Evolutionary conservation across 2,329 filamentous ascomycete genomes (phyloP).

Genomic region (Stagonosporopsis vannaccii): DNA sequence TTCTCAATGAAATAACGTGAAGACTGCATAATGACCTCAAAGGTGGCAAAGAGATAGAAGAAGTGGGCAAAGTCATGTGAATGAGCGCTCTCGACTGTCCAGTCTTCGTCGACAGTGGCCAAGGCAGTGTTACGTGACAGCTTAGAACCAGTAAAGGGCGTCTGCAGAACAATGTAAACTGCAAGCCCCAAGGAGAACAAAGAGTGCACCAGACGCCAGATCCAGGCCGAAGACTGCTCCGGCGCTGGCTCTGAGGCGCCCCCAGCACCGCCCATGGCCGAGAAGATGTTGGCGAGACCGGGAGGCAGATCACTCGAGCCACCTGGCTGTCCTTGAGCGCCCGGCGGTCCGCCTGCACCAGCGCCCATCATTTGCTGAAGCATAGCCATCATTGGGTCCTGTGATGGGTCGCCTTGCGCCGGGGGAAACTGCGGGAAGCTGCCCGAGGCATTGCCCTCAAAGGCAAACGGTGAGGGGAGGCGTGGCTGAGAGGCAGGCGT

Average conservation of each 20-base stretch:
- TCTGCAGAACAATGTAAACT: constrained; percentile 72
- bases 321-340: constrained; percentile 34
- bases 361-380: constrained; percentile 74
- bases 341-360: constrained; percentile 45
- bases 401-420: constrained; percentile 39
- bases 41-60: constrained; percentile 83
- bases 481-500: constrained; percentile 59
- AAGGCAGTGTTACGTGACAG: constrained; percentile 64
- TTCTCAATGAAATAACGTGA: constrained; percentile 75
- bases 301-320: constrained; percentile 47
- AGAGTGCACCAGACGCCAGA: constrained; percentile 79
- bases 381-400: constrained; percentile 78
- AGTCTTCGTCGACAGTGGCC: constrained; percentile 38
- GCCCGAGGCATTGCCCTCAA: constrained; percentile 33
- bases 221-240: constrained; percentile 55
- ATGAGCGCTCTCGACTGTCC: constrained; percentile 43
- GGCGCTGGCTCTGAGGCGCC: constrained; percentile 40
- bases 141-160: constrained; percentile 73
- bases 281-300: constrained; percentile 54
- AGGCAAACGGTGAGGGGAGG: constrained; percentile 46
- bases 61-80: constrained; percentile 61
- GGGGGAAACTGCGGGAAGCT: constrained; percentile 23
- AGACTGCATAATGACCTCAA: constrained; percentile 75
- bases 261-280: constrained; percentile 53
- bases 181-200: constrained; percentile 74